Evolutionary conservation across 176 grass and related monocot species (phyloP).

Genomic region (Lolium rigidum): DNA sequence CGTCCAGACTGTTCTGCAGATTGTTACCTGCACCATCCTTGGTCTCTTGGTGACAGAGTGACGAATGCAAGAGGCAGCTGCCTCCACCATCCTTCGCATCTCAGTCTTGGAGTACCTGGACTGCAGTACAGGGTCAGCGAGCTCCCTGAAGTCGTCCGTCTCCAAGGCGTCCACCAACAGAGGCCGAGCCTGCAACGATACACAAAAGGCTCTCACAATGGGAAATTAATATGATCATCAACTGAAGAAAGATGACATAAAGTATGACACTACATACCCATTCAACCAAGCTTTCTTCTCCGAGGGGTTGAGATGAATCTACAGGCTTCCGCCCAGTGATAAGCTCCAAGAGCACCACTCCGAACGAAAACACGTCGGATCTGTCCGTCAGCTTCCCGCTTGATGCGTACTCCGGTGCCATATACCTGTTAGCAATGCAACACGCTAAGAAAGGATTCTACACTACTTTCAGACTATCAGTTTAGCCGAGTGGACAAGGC

Average conservation of each 20-base stretch:
- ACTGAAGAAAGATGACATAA: too few relatives aligned
- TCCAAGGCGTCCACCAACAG: constrained; percentile 68
- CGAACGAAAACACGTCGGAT: constrained; percentile 96
- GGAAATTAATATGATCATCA: too few relatives aligned
- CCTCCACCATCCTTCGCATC: constrained; percentile 79
- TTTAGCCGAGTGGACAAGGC: background rate
- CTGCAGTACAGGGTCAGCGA: constrained; percentile 70
- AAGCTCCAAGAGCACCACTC: constrained; percentile 93
- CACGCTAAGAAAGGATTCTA: too few relatives aligned
- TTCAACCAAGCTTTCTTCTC: constrained; percentile 88
- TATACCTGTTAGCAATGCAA: constrained; percentile 78
- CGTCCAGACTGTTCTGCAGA: too few relatives aligned
- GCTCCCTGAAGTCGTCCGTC: constrained; percentile 48
- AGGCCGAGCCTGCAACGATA: constrained; percentile 56
- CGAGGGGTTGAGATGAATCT: constrained; percentile 66
- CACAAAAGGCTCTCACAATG: too few relatives aligned
- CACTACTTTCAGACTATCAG: background rate
- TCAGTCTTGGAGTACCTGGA: constrained; percentile 52
- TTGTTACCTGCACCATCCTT: constrained; percentile 70
- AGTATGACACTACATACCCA: constrained; percentile 51
- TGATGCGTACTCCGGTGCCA: constrained; percentile 87
- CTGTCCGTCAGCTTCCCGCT: constrained; percentile 85
- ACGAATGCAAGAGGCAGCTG: constrained; percentile 73
- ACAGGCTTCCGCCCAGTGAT: constrained; percentile 87
- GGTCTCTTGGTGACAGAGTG: constrained; percentile 76